Percentiles rank a stretch among this genome's conserved stretches.
These are phyloP conservation scores for Ascochyta koolunga DNA, from an alignment of 2,329 filamentous ascomycete species.

Conservation along the genomic window DNA sequence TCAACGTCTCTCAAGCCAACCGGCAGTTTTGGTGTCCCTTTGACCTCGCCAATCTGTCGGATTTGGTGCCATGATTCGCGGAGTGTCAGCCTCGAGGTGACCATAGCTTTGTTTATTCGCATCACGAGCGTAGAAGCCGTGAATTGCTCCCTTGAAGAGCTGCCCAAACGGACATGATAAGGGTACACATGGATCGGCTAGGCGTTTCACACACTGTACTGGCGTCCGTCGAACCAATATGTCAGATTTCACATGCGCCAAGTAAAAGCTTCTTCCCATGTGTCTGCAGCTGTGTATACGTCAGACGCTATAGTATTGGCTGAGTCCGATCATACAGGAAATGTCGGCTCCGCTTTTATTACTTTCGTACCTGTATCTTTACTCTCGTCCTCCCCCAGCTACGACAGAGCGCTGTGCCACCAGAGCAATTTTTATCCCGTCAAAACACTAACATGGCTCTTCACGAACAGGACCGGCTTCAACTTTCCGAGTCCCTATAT, in stretches of 20 bases:
- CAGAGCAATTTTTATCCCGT: neutral
- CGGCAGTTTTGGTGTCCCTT: slow-evolving; percentile 21
- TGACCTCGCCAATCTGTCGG: slow-evolving; percentile 25
- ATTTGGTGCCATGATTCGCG: slow-evolving; percentile 25
- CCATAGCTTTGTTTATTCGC: slow-evolving; percentile 27
- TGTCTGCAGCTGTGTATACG: slow-evolving; percentile 17
- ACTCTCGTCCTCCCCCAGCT: neutral
- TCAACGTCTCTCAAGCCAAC: slow-evolving; percentile 20
- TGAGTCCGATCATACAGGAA: slow-evolving; percentile 16
- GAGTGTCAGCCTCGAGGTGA: slow-evolving; percentile 23
- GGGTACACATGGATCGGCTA: slow-evolving; percentile 19
- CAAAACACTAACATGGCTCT: neutral
- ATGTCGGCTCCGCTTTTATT: slow-evolving; percentile 12
- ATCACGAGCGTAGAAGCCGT: slow-evolving; percentile 21
- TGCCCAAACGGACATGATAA: slow-evolving; percentile 19
- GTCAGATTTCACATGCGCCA: slow-evolving; percentile 26
- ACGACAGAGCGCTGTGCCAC: slow-evolving; percentile 7
- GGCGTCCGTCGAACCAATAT: slow-evolving; percentile 20
- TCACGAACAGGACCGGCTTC: neutral
- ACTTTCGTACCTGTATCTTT: slow-evolving; percentile 6
- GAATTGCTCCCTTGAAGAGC: slow-evolving; percentile 13
- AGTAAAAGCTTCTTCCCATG: slow-evolving; percentile 29
- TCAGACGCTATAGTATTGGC: slow-evolving; percentile 20
- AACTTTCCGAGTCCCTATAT: neutral
- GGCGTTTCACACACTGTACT: slow-evolving; percentile 24